Percentiles rank a stretch among this genome's conserved stretches.
These are phyloP conservation scores for Musa itinerans DNA, from an alignment of 176 grass and related monocot genomes.

Conservation along the genomic window DNA sequence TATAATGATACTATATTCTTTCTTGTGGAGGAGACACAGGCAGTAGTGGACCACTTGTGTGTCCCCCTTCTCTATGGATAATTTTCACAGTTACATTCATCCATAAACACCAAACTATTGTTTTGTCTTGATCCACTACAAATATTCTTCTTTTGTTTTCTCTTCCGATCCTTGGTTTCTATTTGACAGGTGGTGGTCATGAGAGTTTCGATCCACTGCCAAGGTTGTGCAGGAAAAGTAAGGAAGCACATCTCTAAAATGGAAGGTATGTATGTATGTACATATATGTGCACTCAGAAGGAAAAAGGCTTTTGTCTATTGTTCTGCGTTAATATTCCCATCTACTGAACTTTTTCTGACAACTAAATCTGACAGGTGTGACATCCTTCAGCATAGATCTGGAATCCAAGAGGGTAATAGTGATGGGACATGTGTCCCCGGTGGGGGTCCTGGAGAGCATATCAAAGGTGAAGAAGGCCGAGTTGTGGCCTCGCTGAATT, in stretches of 20 bases:
- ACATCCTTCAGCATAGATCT: constrained; percentile 99
- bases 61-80: too few relatives aligned
- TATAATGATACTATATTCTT: too few relatives aligned
- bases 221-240: constrained; percentile 95
- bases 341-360: not conserved
- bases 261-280: constrained; percentile 51
- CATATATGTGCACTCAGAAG: too few relatives aligned
- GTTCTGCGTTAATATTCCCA: not conserved
- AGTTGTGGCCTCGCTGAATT: constrained; percentile 45
- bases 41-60: too few relatives aligned
- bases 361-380: constrained; percentile 46
- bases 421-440: constrained; percentile 97
- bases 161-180: not conserved
- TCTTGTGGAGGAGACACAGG: too few relatives aligned
- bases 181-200: constrained; percentile 71
- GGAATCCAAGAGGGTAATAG: constrained; percentile 97
- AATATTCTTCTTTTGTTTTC: constrained; percentile 8
- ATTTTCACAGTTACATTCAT: not conserved
- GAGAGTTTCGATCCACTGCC: constrained; percentile 96
- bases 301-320: too few relatives aligned
- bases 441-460: constrained; percentile 90
- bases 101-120: not conserved
- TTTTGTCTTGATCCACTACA: constrained; percentile 4
- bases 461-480: constrained; percentile 98
- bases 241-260: constrained; percentile 97